Conservation (phyloP, 495 filamentous ascomycete species). For the Aspergillus sclerotioniger region DNA sequence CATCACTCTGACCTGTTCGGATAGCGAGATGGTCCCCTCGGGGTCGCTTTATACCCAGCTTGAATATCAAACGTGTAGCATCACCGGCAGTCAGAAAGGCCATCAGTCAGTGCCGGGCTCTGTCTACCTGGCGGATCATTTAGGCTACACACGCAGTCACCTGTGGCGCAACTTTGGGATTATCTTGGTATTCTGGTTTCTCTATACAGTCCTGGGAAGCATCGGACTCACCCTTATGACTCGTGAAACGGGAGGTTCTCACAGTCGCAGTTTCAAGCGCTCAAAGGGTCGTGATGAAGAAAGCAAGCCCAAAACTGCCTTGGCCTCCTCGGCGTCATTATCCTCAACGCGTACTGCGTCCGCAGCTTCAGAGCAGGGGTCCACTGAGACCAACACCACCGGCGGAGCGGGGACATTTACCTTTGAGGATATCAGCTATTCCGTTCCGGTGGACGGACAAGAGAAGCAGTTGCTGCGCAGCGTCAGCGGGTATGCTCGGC, state of each 20-base stretch:
- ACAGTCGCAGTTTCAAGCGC: neutral
- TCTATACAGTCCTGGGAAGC: neutral
- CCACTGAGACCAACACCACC: neutral
- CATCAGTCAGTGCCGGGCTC: neutral
- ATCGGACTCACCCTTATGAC: neutral
- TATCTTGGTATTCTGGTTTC: neutral
- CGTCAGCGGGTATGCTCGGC: slow-evolving; percentile 20
- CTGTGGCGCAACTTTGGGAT: neutral
- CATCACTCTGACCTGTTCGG: neutral
- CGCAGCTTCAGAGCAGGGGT: neutral
- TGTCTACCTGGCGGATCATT: neutral
- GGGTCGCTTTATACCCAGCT: neutral
- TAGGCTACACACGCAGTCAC: neutral
- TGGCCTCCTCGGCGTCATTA: neutral
- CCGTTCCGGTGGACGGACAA: slow-evolving; percentile 70
- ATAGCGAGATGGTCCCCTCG: neutral
- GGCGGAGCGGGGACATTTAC: neutral
- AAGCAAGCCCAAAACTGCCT: neutral
- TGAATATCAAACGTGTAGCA: neutral
- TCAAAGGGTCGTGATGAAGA: neutral
- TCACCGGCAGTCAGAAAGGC: neutral
- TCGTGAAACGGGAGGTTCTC: neutral
- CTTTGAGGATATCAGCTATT: slow-evolving; percentile 47
- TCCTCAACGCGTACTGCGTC: neutral
- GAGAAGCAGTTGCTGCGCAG: slow-evolving; percentile 56